Conservation (phyloP, 371 early-diverging fungal genomes). For the Spraguea lophii region DNA sequence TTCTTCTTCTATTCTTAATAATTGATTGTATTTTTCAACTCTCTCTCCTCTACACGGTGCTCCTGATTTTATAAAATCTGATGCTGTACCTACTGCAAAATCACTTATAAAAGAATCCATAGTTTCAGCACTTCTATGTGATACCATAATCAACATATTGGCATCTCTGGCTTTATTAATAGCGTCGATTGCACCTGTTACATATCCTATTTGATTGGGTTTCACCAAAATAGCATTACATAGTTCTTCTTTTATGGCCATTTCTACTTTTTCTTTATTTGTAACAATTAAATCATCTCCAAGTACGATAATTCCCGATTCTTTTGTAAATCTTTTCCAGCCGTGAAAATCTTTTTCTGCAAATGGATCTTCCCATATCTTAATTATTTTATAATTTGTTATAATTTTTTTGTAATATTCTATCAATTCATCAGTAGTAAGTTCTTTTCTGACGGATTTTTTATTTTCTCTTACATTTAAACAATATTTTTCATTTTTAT, state of each 20-base stretch:
- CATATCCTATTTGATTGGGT: constrained; percentile 94
- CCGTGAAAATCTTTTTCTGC: constrained; percentile 89
- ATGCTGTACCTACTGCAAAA: constrained; percentile 77
- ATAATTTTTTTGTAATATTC: not conserved
- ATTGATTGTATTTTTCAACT: constrained; percentile 88
- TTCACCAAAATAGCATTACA: constrained; percentile 83
- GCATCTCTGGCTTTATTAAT: constrained; percentile 51
- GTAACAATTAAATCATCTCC: constrained; percentile 95
- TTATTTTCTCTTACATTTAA: constrained; percentile 9
- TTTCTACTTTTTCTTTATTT: constrained; percentile 69
- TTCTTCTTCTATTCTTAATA: constrained; percentile 69
- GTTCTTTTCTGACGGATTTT: not conserved
- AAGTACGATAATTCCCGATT: constrained; percentile 59
- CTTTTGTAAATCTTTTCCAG: constrained; percentile 58
- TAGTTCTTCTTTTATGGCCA: constrained; percentile 69
- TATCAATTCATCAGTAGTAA: not conserved
- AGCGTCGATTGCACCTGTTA: constrained; percentile 78
- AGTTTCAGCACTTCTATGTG: constrained; percentile 93
- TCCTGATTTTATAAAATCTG: constrained; percentile 94
- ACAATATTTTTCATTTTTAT: constrained; percentile 10
- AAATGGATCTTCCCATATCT: constrained; percentile 70
- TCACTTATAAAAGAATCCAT: constrained; percentile 94
- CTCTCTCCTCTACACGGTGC: constrained; percentile 91
- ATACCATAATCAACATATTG: constrained; percentile 94
- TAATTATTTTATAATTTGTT: not conserved